A percentile compares a stretch with the other conserved stretches of the same genome.
phyloP scores from a whole-genome alignment of 2,329 filamentous ascomycete species.

The Taxawa tesnikishii region DNA sequence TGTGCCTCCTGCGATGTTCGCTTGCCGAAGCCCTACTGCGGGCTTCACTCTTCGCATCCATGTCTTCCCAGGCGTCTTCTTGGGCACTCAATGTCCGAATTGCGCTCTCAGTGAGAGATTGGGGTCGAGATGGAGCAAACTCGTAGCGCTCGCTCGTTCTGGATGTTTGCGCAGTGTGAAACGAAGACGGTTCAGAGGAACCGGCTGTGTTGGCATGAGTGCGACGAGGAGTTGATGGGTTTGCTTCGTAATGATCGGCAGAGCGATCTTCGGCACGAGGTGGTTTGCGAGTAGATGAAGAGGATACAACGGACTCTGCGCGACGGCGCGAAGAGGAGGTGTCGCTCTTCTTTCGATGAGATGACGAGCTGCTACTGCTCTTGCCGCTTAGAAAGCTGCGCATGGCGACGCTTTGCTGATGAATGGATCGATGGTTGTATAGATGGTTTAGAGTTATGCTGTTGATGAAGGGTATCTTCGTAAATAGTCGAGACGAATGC shows the following conservation, averaged over 20 bases:
- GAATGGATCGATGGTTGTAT: not conserved
- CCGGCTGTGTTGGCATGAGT: conserved; percentile 10
- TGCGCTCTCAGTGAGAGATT: conserved; percentile 21
- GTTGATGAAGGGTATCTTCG: not conserved
- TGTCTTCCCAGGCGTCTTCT: conserved; percentile 17
- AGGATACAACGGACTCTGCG: conserved; percentile 22
- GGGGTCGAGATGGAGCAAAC: conserved; percentile 4
- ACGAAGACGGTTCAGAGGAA: conserved; percentile 21
- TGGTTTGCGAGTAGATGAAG: conserved; percentile 20
- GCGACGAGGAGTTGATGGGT: conserved; percentile 14
- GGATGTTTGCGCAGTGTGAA: conserved; percentile 23
- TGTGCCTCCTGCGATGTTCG: conserved; percentile 10
- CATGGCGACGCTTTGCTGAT: conserved; percentile 6
- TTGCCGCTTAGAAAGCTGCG: conserved; percentile 12
- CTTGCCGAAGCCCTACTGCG: conserved; percentile 13
- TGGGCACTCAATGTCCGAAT: conserved; percentile 17
- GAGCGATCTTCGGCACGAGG: conserved; percentile 13
- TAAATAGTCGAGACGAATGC: not conserved
- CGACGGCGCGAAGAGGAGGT: conserved; percentile 15
- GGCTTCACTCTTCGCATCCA: conserved; percentile 15
- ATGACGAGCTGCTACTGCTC: conserved; percentile 21
- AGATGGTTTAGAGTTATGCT: not conserved
- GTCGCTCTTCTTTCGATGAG: conserved; percentile 14
- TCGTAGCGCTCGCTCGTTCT: conserved; percentile 12
- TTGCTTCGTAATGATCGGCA: conserved; percentile 10